These are phyloP conservation scores for Pseudoturritis turrita DNA, from an alignment of 345 rosid genomes.

Conservation along the genomic window DNA sequence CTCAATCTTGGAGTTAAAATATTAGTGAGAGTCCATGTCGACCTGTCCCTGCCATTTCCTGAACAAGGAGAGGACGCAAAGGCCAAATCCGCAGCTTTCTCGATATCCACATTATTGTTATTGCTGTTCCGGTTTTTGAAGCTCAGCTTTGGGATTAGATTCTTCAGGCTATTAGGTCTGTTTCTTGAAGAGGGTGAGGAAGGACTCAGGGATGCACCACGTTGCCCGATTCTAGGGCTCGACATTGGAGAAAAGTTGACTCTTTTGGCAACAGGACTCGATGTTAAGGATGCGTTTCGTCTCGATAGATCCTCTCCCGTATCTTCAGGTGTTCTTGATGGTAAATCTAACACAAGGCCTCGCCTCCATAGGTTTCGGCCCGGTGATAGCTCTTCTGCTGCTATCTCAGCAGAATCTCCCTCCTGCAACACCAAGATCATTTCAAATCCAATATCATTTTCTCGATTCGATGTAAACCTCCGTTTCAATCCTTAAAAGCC, in stretches of 20 bases:
- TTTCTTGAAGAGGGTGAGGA: conserved; percentile 39
- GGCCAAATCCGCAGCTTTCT: conserved; percentile 70
- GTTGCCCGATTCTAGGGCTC: conserved; percentile 48
- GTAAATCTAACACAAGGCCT: conserved; percentile 44
- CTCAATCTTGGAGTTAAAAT: conserved; percentile 50
- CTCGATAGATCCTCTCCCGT: conserved; percentile 35
- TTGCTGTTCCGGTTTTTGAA: conserved; percentile 52
- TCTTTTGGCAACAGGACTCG: conserved; percentile 56
- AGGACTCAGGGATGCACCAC: conserved; percentile 30
- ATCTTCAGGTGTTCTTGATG: conserved; percentile 40
- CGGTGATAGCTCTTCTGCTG: conserved; percentile 53
- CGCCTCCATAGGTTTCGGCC: conserved; percentile 25
- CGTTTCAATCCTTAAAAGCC: background rate
- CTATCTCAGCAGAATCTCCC: conserved; percentile 53
- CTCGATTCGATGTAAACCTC: background rate
- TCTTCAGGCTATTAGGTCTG: conserved; percentile 46
- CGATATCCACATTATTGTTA: conserved; percentile 49
- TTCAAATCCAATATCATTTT: background rate
- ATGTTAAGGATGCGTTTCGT: conserved; percentile 47
- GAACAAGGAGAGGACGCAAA: conserved; percentile 41
- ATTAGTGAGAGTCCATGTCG: conserved; percentile 55
- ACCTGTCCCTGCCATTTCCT: conserved; percentile 49
- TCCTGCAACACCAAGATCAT: conserved; percentile 36
- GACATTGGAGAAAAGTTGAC: conserved; percentile 79
- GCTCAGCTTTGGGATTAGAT: conserved; percentile 69